Evolutionary conservation across 257 asterid genomes (phyloP).

Genomic region (Coffea canephora): DNA sequence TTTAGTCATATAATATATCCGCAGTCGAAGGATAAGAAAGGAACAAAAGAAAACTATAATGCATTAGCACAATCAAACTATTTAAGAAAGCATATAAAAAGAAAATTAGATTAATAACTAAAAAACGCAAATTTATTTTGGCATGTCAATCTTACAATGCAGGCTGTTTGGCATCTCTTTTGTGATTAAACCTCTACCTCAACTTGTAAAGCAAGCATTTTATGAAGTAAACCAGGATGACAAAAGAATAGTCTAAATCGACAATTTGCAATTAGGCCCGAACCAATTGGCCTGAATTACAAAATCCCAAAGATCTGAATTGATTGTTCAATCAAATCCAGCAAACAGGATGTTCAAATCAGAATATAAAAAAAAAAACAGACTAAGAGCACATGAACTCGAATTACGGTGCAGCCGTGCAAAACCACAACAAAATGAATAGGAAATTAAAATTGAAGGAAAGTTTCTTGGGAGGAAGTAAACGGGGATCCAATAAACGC

Average conservation of each 20-base stretch:
- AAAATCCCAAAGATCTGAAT: background rate
- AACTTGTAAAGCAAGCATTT: background rate
- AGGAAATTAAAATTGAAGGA: background rate
- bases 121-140: background rate
- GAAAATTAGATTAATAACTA: background rate
- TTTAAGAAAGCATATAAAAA: background rate
- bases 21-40: background rate
- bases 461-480: background rate
- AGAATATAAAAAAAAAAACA: background rate
- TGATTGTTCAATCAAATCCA: background rate
- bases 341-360: background rate
- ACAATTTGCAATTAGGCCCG: conserved; percentile 5
- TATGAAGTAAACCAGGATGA: too few relatives aligned
- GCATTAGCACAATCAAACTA: background rate
- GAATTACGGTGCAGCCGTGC: background rate
- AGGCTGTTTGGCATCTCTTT: background rate
- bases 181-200: background rate
- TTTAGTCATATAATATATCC: background rate
- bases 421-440: background rate
- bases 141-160: background rate
- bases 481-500: background rate
- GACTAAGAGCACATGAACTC: background rate
- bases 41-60: background rate
- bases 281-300: background rate
- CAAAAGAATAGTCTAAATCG: background rate